phyloP scores from a whole-genome alignment of 192 early-diverging fungal species.

The Chytriomyces confervae region DNA sequence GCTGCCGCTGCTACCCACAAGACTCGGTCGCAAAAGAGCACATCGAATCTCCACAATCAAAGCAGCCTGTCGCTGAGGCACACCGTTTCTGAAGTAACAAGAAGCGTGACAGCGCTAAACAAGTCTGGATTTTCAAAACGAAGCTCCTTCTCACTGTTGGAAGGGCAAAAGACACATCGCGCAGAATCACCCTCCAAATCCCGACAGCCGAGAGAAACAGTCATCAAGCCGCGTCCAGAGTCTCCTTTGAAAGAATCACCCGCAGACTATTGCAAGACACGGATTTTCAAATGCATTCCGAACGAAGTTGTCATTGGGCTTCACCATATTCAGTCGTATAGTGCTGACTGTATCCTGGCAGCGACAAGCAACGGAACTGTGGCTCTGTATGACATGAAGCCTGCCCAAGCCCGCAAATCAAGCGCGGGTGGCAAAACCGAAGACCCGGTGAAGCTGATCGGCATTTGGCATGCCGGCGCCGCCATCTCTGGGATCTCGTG shows the following conservation, averaged over 20 bases:
- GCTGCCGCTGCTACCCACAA: too few species aligned
- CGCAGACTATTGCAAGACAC: constrained; percentile 22
- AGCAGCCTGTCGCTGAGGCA: too few species aligned
- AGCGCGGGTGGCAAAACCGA: not conserved
- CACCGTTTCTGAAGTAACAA: too few species aligned
- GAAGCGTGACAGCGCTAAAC: too few species aligned
- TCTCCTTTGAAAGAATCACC: not conserved
- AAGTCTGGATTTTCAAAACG: not conserved
- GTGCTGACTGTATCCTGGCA: constrained; percentile 2
- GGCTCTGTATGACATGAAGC: constrained; percentile 13
- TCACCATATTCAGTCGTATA: constrained; percentile 16
- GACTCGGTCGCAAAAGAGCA: not conserved
- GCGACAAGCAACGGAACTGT: constrained; percentile 23
- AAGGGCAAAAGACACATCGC: not conserved
- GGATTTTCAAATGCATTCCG: not conserved
- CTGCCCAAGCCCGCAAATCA: not conserved
- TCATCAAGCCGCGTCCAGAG: too few species aligned
- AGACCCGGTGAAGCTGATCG: constrained; percentile 7
- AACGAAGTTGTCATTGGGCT: constrained; percentile 13
- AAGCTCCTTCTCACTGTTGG: not conserved
- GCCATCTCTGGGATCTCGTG: constrained; percentile 14
- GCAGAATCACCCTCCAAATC: too few species aligned
- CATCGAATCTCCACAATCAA: not conserved
- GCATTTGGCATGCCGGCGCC: constrained; percentile 27
- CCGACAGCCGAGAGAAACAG: too few species aligned